Conservation (phyloP, 306 rosid genomes). For the Vigna trinervia region DNA sequence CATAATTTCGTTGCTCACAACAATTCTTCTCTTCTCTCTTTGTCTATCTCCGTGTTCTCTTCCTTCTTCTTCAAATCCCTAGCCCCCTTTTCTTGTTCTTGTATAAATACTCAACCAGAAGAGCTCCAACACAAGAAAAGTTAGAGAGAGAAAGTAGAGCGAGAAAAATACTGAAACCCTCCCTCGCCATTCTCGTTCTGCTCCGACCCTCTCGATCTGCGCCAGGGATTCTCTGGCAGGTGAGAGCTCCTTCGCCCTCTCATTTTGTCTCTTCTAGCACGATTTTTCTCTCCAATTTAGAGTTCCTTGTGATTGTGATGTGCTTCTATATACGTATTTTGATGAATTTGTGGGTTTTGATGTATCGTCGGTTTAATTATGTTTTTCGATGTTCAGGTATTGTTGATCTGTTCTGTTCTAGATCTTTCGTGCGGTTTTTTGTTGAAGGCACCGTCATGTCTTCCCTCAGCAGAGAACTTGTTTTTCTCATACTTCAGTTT, state of each 20-base stretch:
- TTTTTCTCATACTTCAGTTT: constrained; percentile 99
- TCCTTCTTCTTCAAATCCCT: constrained; percentile 78
- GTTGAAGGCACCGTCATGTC: constrained; percentile 69
- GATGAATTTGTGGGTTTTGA: not conserved
- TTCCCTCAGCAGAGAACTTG: constrained; percentile 98
- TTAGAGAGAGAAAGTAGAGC: constrained; percentile 81
- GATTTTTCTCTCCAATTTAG: constrained; percentile 38
- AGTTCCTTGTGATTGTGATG: constrained; percentile 35
- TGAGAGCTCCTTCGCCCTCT: constrained; percentile 39
- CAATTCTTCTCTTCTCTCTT: constrained; percentile 40
- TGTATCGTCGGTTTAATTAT: constrained; percentile 40
- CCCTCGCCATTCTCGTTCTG: constrained; percentile 46
- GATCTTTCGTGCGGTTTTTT: constrained; percentile 56
- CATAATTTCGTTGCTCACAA: constrained; percentile 72
- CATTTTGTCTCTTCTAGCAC: constrained; percentile 36
- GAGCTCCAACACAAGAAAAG: constrained; percentile 55
- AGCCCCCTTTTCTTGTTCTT: constrained; percentile 51
- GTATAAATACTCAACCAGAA: constrained; percentile 77
- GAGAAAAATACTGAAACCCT: constrained; percentile 59
- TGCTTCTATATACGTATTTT: not conserved
- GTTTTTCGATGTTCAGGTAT: constrained; percentile 54
- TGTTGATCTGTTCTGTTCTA: constrained; percentile 64
- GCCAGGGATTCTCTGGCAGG: constrained; percentile 54
- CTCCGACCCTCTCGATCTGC: constrained; percentile 79
- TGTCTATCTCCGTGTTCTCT: constrained; percentile 50